Evolutionary conservation across 139 green algal species (phyloP), one percentile per base, ranked within the genome.

Genomic region (Coelastrella sp.): DNA sequence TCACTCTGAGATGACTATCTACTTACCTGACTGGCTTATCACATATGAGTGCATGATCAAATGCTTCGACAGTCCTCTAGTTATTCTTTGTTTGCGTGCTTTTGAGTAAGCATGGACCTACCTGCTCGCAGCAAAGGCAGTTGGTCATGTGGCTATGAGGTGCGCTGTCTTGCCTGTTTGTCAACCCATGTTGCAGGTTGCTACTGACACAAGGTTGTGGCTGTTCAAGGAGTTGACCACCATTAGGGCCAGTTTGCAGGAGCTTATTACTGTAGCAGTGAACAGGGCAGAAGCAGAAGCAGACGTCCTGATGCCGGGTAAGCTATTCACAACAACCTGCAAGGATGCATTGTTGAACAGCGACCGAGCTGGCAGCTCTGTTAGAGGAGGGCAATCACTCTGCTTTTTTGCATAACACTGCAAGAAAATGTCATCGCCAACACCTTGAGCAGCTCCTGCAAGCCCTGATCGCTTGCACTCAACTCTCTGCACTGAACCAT

Each of bases 151-250:
- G 68, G 4, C 8, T 76, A 8, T 76, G 68, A 76, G 35, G 68
- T 27, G 7, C 35, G 61, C 61, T 70, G 61, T 15, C 14, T 70
- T 5, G 9, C 9, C 20, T 22, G 22, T 15, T 0, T 60, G 35
- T 49, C 1, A 49, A 5, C 35, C 3, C 35, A 49, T 82, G 7
- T 60, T 87, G 27, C 93, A 98, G 95, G 97, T 99, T 7, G 97
- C 96, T 19, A 99, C 98, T 17, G 98, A 99, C 95, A 98, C 97
- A 17, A 95, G 98, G 20, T 94, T 99, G 81, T 99, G 97, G 97
- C 94, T 99, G 61, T 93, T 96, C 25, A 86, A 91, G 19, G 87
- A 97, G 89, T 87, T 99, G 88, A 58, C 27, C 6, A 82, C 93
- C 17, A 93, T 99, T 58, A 93, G 96, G 11, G 75, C 22, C 12